These are phyloP conservation scores for Fabrea salina DNA, from an alignment of 169 alveolate genomes.

Conservation along the genomic window DNA sequence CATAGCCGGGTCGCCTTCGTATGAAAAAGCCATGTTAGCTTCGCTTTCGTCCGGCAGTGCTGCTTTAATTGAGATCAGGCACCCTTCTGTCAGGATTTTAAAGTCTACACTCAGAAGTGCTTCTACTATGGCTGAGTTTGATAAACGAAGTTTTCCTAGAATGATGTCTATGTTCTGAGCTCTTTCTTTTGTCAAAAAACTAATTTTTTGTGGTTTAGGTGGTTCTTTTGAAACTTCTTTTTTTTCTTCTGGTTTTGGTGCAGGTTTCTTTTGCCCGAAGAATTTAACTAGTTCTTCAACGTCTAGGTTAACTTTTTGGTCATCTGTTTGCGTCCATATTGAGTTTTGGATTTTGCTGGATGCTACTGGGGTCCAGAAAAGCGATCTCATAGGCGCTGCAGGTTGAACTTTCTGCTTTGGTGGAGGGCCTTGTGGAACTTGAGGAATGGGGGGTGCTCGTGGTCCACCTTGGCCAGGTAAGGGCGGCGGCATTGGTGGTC, in stretches of 20 bases:
- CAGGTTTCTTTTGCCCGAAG: constrained; percentile 32
- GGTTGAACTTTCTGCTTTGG: constrained; percentile 45
- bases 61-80: constrained; percentile 30
- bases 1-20: constrained; percentile 38
- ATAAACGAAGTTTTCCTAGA: constrained; percentile 27
- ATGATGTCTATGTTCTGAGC: constrained; percentile 35
- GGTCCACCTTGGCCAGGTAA: background rate
- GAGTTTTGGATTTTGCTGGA: constrained; percentile 30
- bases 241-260: constrained; percentile 27
- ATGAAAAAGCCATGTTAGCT: constrained; percentile 9
- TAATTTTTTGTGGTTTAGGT: constrained; percentile 33
- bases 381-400: constrained; percentile 45
- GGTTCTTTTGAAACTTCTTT: background rate
- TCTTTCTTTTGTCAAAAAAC: constrained; percentile 36
- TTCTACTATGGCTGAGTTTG: constrained; percentile 20
- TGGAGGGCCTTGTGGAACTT: constrained; percentile 10
- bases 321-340: constrained; percentile 45
- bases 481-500: constrained; percentile 22
- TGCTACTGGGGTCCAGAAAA: constrained; percentile 44
- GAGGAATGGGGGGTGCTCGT: background rate
- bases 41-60: constrained; percentile 29
- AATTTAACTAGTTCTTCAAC: constrained; percentile 27
- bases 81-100: constrained; percentile 29
- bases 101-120: constrained; percentile 37
- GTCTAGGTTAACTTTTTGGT: constrained; percentile 39